Base-by-base conservation (phyloP, 495 filamentous ascomycete species). In the Xylaria cubensis region DNA sequence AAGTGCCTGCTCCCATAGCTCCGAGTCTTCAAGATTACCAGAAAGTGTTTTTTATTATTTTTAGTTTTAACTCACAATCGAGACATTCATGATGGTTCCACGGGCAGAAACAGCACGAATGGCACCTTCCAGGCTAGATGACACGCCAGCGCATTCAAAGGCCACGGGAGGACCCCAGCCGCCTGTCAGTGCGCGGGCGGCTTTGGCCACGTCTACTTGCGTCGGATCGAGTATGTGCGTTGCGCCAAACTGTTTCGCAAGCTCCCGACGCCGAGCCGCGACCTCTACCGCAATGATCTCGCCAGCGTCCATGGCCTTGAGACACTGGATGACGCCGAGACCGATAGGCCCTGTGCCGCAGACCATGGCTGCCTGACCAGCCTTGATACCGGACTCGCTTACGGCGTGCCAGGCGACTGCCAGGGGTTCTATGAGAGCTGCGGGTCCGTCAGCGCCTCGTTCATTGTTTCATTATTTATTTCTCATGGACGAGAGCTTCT, bases 351-450 rank as follows among this genome's bases (percentile, higher is more conserved):
- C 90, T 4, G 85, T 89, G 24, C 90, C 90, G 10, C 91, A 75
- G 32, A 92, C 80, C 21, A 92, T 75, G 4, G 84, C 84, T 3
- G 81, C 81, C 64, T 88, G 82, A n/a, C 81, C 80, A 19, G 77
- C 69, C 67, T 89, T 84, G 74, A 89, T 82, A 0, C 85, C 82
- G 19, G 84, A 86, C 55, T 83, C 76, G 21, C 85, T 86, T 51
- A 92, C 86, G n/a, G 88, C 89, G 76, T 92, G 89, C 89, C 89
- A 92, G 66, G 84, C 90, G 5, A 92, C 90, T 12, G 88, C 80
- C 0, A 92, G 80, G 0, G 90, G 90, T 69, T 92, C 90, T 56
- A 91, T 79, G 21, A 90, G 79, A 3, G 89, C 88, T 83, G 13
- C 7, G 17, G 12, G 7, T 15, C 24, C 5, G 42, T 69, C 8